These are phyloP conservation scores for Fusarium compactum DNA, from an alignment of 2,329 filamentous ascomycete genomes.

Conservation along the genomic window DNA sequence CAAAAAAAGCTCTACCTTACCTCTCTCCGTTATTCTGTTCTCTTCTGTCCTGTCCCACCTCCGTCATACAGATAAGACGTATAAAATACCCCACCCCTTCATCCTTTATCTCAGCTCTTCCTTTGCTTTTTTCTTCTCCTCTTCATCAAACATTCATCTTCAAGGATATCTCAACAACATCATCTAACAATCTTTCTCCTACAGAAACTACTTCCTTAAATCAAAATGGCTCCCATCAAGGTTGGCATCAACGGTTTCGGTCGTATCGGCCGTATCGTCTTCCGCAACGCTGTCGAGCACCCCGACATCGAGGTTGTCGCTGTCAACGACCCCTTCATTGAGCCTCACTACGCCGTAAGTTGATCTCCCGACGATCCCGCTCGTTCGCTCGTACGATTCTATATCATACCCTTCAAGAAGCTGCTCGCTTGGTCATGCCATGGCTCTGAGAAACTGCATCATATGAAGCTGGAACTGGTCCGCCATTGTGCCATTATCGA, in stretches of 20 bases:
- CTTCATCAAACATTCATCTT: conserved; percentile 9
- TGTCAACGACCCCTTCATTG: conserved; percentile 99
- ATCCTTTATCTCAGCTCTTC: conserved; percentile 13
- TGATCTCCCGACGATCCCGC: conserved; percentile 13
- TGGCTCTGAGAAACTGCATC: background rate
- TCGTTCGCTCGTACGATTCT: conserved; percentile 4
- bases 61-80: conserved; percentile 35
- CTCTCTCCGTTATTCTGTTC: background rate
- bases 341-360: conserved; percentile 96
- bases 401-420: background rate
- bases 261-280: conserved; percentile 98
- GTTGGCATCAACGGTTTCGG: conserved; percentile 99
- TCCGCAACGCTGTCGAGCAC: conserved; percentile 96
- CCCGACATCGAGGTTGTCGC: conserved; percentile 91
- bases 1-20: conserved; percentile 14
- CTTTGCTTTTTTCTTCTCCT: conserved; percentile 14
- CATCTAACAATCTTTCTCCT: conserved; percentile 28
- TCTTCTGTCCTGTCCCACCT: conserved; percentile 12
- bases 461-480: background rate
- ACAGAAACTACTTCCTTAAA: conserved; percentile 32
- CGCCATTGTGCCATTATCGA: background rate
- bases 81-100: conserved; percentile 47
- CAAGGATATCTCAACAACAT: background rate
- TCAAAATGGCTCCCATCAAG: conserved; percentile 68
- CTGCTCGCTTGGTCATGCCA: background rate